These are phyloP conservation scores for Huntiella bhutanensis DNA, from an alignment of 2,329 filamentous ascomycete genomes.

Conservation along the genomic window DNA sequence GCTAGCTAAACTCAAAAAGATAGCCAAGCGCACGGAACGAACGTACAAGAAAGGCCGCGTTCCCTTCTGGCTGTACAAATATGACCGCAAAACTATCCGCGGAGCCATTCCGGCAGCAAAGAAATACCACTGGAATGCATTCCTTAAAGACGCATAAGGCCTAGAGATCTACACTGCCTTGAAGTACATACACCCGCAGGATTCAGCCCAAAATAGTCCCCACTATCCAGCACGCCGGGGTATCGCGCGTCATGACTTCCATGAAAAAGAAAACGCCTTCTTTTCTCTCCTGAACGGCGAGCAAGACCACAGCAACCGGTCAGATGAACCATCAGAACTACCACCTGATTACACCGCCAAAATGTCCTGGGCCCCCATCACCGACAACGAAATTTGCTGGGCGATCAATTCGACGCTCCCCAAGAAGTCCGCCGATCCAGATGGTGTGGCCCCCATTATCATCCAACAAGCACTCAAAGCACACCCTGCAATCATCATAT, in stretches of 20 bases:
- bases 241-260: no score
- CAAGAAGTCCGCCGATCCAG: neutral
- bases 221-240: neutral
- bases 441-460: neutral
- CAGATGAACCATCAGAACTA: neutral
- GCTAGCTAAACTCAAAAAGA: no score
- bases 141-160: neutral
- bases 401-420: neutral
- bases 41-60: no score
- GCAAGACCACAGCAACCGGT: neutral
- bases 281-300: neutral
- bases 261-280: neutral
- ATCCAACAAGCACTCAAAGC: neutral
- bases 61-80: no score
- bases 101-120: neutral
- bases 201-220: neutral
- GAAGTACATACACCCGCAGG: neutral
- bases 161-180: neutral
- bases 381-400: neutral
- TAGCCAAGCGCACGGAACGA: no score
- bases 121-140: neutral
- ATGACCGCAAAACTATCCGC: no score
- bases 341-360: no score
- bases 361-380: neutral
- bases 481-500: neutral